phyloP scores from a whole-genome alignment of 2,329 filamentous ascomycete genomes.

The Aspergillus brasiliensis region DNA sequence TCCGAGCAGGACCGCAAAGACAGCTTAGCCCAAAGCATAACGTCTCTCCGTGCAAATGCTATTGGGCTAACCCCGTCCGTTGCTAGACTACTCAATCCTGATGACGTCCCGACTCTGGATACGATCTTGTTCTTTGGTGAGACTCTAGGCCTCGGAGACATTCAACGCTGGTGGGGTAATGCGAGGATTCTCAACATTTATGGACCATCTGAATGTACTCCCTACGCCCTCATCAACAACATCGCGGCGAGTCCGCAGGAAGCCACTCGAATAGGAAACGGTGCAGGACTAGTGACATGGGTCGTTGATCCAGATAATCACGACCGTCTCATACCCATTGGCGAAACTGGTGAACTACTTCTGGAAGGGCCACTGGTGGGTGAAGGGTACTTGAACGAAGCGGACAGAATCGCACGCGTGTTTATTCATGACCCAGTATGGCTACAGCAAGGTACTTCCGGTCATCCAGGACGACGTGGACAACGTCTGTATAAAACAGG shows the following conservation, averaged over 20 bases:
- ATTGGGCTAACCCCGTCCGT: not conserved
- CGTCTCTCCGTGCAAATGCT: not conserved
- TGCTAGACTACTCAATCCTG: not conserved
- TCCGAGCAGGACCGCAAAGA: not conserved
- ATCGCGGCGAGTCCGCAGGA: not conserved
- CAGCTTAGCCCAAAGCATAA: not conserved
- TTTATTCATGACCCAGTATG: conserved; percentile 1
- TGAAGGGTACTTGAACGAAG: not conserved
- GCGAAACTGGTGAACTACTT: conserved; percentile 1
- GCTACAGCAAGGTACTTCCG: not conserved
- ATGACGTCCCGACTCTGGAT: not conserved
- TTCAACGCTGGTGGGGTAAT: not conserved
- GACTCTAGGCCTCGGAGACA: not conserved
- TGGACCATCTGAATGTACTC: not conserved
- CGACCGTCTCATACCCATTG: not conserved
- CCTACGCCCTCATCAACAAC: not conserved
- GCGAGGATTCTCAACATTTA: not conserved
- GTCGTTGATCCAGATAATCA: not conserved
- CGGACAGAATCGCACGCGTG: not conserved
- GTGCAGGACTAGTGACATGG: not conserved
- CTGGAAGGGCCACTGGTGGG: conserved; percentile 7
- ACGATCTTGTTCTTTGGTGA: not conserved
- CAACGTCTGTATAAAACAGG: not conserved
- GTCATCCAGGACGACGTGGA: not conserved
- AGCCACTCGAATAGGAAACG: not conserved